phyloP scores from a whole-genome alignment of 2,329 filamentous ascomycete genomes.

The Aureobasidium leucospermi region DNA sequence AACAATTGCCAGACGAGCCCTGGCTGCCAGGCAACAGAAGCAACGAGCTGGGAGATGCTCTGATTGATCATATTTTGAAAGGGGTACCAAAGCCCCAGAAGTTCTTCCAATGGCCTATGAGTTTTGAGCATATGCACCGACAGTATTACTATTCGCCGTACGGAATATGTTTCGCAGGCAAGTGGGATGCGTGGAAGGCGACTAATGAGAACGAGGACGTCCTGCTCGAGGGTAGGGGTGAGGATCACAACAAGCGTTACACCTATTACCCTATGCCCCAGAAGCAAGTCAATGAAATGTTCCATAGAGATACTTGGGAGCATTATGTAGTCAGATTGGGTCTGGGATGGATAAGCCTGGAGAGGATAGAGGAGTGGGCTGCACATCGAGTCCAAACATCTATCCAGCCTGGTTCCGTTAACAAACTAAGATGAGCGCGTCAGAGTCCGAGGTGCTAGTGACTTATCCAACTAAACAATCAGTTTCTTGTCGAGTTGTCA shows the following conservation, averaged over 20 bases:
- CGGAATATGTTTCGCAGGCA: background rate
- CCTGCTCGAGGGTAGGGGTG: no score
- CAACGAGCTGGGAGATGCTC: background rate
- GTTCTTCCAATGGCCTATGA: background rate
- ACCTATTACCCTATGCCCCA: background rate
- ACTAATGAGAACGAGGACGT: background rate
- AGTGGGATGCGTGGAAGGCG: background rate
- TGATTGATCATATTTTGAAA: background rate
- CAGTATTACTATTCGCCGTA: background rate
- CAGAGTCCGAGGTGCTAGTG: no score
- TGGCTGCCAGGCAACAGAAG: background rate
- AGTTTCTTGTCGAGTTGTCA: no score
- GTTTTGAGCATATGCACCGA: background rate
- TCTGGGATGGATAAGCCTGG: background rate
- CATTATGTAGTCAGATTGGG: background rate
- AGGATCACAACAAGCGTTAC: background rate
- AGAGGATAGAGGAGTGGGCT: no score
- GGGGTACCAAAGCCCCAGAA: background rate
- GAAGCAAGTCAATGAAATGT: background rate
- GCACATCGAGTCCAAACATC: no score
- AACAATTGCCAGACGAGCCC: background rate
- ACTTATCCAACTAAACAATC: no score
- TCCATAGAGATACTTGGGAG: background rate
- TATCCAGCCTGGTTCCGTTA: no score
- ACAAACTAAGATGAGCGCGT: no score